These are phyloP conservation scores for Epichloe elymi DNA, from an alignment of 2,329 filamentous ascomycete genomes.

Conservation along the genomic window DNA sequence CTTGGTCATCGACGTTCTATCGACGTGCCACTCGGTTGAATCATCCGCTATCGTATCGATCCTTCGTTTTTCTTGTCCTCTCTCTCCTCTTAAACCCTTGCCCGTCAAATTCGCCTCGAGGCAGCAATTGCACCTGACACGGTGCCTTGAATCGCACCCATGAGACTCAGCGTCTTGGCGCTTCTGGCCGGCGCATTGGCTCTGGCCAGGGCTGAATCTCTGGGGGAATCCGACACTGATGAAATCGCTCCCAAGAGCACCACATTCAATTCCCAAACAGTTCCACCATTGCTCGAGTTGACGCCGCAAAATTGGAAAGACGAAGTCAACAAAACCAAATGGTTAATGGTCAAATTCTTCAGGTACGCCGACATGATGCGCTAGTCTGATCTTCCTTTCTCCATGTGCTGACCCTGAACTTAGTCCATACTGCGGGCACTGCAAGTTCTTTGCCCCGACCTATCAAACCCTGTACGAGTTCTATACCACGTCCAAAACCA, in stretches of 20 bases:
- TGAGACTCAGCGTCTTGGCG: conserved; percentile 26
- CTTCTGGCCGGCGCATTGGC: conserved; percentile 32
- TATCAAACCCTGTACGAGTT: conserved; percentile 93
- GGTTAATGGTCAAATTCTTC: conserved; percentile 49
- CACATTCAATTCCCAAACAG: conserved; percentile 51
- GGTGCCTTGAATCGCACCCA: conserved; percentile 10
- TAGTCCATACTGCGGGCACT: conserved; percentile 57
- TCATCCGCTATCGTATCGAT: neutral
- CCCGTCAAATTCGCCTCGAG: neutral
- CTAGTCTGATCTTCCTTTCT: neutral
- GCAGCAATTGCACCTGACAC: neutral
- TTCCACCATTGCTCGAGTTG: conserved; percentile 52
- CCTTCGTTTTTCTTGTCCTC: neutral
- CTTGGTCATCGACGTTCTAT: neutral
- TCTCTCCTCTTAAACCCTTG: neutral
- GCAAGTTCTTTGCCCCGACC: conserved; percentile 63
- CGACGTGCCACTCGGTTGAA: neutral
- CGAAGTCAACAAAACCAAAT: conserved; percentile 40
- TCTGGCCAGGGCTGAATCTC: conserved; percentile 15
- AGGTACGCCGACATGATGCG: conserved; percentile 34
- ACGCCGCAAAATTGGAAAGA: conserved; percentile 43
- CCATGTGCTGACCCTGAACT: conserved; percentile 14
- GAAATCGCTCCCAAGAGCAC: conserved; percentile 28
- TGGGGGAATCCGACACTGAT: conserved; percentile 22
- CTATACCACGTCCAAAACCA: conserved; percentile 75